Evolutionary conservation across 208 protist species (phyloP).

Genomic region (Trichomonas gallinae): DNA sequence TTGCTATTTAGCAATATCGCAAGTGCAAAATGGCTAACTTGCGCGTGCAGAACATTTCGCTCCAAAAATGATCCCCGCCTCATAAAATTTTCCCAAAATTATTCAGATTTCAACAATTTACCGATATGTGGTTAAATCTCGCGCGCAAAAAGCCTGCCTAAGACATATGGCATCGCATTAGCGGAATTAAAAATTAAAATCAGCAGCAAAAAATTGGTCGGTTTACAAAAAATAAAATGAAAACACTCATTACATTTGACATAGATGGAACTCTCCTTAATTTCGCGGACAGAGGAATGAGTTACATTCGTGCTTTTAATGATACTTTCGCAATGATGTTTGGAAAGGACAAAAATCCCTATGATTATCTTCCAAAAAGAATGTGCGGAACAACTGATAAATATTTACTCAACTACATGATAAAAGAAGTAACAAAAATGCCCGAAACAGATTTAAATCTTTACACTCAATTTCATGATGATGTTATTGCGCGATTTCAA

Average conservation of each 20-base stretch:
- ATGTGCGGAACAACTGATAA: neutral
- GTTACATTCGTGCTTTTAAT: neutral
- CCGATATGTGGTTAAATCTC: too few relatives aligned
- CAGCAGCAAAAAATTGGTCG: neutral
- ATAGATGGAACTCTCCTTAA: neutral
- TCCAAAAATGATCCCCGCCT: too few relatives aligned
- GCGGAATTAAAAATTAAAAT: too few relatives aligned
- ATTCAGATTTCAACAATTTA: too few relatives aligned
- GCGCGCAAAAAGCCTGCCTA: too few relatives aligned
- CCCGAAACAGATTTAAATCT: neutral
- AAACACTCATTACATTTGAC: neutral
- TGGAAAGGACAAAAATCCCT: neutral
- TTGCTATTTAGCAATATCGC: too few relatives aligned
- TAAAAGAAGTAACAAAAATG: neutral
- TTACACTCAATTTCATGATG: neutral
- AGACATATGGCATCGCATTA: too few relatives aligned
- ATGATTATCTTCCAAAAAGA: neutral
- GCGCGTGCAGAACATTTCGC: too few relatives aligned
- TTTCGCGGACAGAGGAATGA: neutral
- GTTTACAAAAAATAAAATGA: neutral
- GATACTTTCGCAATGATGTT: neutral
- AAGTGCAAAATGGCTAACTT: too few relatives aligned
- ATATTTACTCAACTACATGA: neutral
- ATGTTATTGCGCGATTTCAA: neutral
- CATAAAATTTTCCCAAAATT: too few relatives aligned